Conservation (phyloP, 1,284 basidiomycete genomes). For the Ustilago trichophora region DNA sequence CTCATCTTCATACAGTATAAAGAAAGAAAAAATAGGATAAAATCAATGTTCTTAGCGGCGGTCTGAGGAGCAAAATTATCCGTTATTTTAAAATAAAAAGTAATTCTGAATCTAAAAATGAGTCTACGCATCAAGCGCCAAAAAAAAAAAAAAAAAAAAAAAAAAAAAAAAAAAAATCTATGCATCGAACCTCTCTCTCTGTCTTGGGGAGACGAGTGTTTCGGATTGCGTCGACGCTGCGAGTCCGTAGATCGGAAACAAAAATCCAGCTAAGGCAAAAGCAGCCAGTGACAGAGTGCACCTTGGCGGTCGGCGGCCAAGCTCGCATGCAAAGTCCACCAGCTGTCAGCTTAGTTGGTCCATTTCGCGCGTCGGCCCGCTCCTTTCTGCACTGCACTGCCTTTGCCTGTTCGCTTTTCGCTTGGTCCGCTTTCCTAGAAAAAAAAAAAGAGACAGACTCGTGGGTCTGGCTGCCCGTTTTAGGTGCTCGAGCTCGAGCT, state of each 20-base stretch:
- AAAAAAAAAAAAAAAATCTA: too few species aligned
- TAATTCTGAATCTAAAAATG: too few species aligned
- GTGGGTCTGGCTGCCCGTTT: too few species aligned
- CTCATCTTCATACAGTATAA: too few species aligned
- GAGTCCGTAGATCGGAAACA: conserved; percentile 2
- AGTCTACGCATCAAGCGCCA: too few species aligned
- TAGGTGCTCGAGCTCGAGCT: too few species aligned
- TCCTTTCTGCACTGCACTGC: neutral
- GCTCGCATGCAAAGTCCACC: neutral
- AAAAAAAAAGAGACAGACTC: too few species aligned
- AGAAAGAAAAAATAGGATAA: too few species aligned
- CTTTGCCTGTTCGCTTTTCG: neutral
- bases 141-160: too few species aligned
- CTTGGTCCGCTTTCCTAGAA: neutral
- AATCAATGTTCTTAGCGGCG: too few species aligned
- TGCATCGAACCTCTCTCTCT: neutral
- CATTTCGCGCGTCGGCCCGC: conserved; percentile 10
- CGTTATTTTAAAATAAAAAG: too few species aligned
- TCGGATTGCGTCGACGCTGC: conserved; percentile 20
- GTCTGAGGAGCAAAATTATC: too few species aligned
- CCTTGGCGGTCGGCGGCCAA: conserved; percentile 10
- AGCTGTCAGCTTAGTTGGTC: conserved; percentile 12
- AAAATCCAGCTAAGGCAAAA: neutral
- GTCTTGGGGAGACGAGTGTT: conserved; percentile 1
- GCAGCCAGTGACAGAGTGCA: neutral